Evolutionary conservation across 2,329 filamentous ascomycete genomes (phyloP), one percentile per base, ranked within the genome.

Genomic region (Alternaria postmessia): DNA sequence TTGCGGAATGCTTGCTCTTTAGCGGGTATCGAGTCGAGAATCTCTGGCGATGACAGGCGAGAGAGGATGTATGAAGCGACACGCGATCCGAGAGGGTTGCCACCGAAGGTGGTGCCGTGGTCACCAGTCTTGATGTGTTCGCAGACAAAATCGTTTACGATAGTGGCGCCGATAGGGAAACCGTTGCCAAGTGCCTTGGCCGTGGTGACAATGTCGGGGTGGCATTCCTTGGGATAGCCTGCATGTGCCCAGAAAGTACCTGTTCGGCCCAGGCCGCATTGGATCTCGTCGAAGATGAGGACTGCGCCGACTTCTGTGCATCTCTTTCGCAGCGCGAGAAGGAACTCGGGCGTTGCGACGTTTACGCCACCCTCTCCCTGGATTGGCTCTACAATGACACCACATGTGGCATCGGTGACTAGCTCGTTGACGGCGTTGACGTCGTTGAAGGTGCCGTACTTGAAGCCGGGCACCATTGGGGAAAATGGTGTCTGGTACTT

Each of bases 171-270:
- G 67, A 99, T 94, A 48, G 95, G 95, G 79, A 97, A 94, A 5
- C 95, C 95, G 74, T 99, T 99, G 16, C 95, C 95, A 2, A 99
- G 88, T 1, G 95, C 95, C 83, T 99, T 99, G 58, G 95, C 95
- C 0, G 92, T 94, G 14, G 94, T 97, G 65, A 99, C 81, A 66
- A 99, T 90, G 73, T 99, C 95, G 7, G 95, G 95, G 76, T 99
- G 95, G 2, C 93, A 93, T 66, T 91, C 89, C 69, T 85, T 82
- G 36, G 92, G 90, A 24, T 95, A 85, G 59, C 85, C 83, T 11
- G 85, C 85, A 75, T 99, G 94, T 0, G 95, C 95, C 95, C 95
- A 99, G 71, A 99, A 85, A 12, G 84, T 86, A 36, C 95, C 95
- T 1, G 95, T 98, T 53, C 95, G 89, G 26, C 89, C 88, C 34